Conservation (phyloP, 352 stramenopile genomes). For the Globisporangium radiosum region DNA sequence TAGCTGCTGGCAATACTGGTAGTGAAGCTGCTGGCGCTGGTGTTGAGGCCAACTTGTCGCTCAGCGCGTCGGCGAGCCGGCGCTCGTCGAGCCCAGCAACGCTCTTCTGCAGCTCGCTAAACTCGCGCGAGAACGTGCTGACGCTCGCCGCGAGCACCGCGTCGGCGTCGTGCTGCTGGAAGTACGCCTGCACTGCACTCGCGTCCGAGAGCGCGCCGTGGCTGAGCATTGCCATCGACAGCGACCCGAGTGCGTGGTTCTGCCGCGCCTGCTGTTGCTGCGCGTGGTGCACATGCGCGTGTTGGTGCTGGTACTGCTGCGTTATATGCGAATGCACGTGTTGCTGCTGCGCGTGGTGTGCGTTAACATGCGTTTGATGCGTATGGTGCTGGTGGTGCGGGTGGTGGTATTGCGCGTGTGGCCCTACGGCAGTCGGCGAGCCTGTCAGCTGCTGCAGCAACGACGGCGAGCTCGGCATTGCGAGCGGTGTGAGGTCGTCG, state of each 20-base stretch:
- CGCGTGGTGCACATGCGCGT: conserved; percentile 1
- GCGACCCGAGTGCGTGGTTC: conserved; percentile 8
- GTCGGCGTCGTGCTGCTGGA: conserved; percentile 28
- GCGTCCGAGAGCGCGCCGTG: conserved; percentile 6
- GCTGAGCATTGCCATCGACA: conserved; percentile 12
- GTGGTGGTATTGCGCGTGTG: conserved; percentile 11
- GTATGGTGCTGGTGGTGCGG: conserved; percentile 7
- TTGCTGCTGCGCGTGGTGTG: conserved; percentile 4
- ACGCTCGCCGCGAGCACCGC: conserved; percentile 4
- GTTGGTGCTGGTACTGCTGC: conserved; percentile 1
- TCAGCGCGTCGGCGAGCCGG: conserved; percentile 14
- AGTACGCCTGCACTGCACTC: conserved; percentile 29
- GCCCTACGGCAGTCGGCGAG: conserved; percentile 20
- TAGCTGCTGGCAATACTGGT: not conserved
- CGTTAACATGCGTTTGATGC: not conserved
- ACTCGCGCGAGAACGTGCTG: conserved; percentile 21
- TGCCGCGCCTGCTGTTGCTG: conserved; percentile 5
- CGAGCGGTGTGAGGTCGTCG: conserved; percentile 25
- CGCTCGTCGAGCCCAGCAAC: conserved; percentile 31
- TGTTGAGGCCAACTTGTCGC: conserved; percentile 15
- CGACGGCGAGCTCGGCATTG: conserved; percentile 37
- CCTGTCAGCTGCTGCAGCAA: conserved; percentile 36
- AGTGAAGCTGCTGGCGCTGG: not conserved
- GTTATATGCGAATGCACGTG: conserved; percentile 2
- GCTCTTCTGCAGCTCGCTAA: conserved; percentile 41